Base-by-base conservation (phyloP, 352 stramenopile genomes). In the Globisporangium splendens region DNA sequence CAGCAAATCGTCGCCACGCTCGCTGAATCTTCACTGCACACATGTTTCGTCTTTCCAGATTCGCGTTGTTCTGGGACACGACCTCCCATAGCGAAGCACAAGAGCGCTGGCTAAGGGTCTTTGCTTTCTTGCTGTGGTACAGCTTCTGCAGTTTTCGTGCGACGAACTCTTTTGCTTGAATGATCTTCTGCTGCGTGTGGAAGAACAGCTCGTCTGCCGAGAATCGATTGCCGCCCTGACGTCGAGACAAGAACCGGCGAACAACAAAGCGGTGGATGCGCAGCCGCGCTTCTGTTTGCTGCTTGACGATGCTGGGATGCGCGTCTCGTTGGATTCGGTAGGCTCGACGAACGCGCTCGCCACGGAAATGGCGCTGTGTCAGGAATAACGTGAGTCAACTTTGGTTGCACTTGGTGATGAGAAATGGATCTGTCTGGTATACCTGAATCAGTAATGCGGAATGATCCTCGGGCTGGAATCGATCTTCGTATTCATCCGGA, bases 381-480 rank as follows among this genome's bases (percentile, higher is more conserved):
- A 35, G 21, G 35, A 18, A 38, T 3, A 46, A 47, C 1, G 41
- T 43, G 46, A 33, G 31, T 18, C 13, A 35, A 20, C 28, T 35
- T 35, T 35, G 28, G 28, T 35, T 11, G 2, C 5, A 8, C 24
- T 5, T 31, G 7, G 2, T 35, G 28, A 1, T 17, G 20, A 47
- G 39, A 12, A 43, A 28, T 20, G 17, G 8, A 15, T 62, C n/a
- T 6, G 49, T 39, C 14, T 1, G 31, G 2, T 17, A 42, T 62
- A 85, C 75, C 69, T 85, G 81, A 11, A 85, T 65, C 7, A 63
- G 41, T 14, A 63, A 35, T 0, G 72, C 66, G 3, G 63, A 63
- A n/a, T 38, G 22, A 11, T 83, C 77, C 70, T 91, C 75, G 0
- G 44, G 63, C 13, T 62, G 55, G 43, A 91, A 91, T 17, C 46